Evolutionary conservation across 306 rosid genomes (phyloP).

Genomic region (Styphnolobium japonicum): DNA sequence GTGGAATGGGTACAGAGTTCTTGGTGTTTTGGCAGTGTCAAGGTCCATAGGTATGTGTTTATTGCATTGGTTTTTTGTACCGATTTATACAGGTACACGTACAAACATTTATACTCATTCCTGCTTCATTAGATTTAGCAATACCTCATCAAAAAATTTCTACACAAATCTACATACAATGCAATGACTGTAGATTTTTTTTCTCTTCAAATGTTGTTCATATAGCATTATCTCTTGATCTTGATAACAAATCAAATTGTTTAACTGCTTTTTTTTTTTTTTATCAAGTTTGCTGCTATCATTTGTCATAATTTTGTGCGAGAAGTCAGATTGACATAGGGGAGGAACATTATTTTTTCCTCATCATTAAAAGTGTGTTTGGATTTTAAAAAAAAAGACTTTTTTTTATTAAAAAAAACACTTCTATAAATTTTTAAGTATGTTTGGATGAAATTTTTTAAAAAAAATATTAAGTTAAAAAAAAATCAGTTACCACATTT

Average conservation of each 20-base stretch:
- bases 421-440: too few species aligned
- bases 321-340: not conserved
- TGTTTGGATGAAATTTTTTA: too few species aligned
- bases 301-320: not conserved
- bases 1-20: constrained; percentile 75
- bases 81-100: not conserved
- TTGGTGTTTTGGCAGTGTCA: constrained; percentile 85
- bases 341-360: not conserved
- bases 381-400: too few species aligned
- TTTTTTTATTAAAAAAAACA: too few species aligned
- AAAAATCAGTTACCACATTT: too few species aligned
- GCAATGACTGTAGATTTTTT: not conserved
- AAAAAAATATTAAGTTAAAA: too few species aligned
- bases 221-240: not conserved
- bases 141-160: not conserved
- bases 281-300: not conserved
- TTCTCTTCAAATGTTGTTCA: not conserved
- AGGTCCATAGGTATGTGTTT: constrained; percentile 68
- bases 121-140: not conserved
- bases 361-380: not conserved
- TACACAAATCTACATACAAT: not conserved
- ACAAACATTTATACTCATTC: not conserved
- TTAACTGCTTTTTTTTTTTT: not conserved
- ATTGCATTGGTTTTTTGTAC: not conserved
- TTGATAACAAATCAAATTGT: not conserved